These are phyloP conservation scores for Populus ilicifolia DNA, from an alignment of 345 rosid genomes.

Conservation along the genomic window DNA sequence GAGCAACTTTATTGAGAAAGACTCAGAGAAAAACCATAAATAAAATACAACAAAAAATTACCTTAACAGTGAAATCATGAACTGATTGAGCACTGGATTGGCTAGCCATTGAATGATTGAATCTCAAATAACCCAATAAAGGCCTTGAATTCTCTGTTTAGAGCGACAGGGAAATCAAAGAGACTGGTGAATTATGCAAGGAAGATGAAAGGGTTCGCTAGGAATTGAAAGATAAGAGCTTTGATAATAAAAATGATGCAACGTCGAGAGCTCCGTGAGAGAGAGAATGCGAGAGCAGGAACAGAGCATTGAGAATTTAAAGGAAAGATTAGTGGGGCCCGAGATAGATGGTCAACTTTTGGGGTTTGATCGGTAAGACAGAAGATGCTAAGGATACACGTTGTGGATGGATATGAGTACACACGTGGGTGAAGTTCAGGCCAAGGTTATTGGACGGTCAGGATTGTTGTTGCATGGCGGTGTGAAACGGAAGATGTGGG, in stretches of 20 bases:
- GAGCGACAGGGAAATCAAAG: constrained; percentile 23
- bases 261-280: constrained; percentile 8
- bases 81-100: constrained; percentile 48
- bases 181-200: constrained; percentile 14
- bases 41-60: constrained; percentile 10
- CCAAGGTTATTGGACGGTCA: constrained; percentile 7
- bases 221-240: constrained; percentile 13
- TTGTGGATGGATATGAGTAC: no score
- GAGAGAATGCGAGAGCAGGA: constrained; percentile 14
- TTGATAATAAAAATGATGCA: background rate
- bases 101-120: constrained; percentile 58
- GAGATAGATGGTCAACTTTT: background rate
- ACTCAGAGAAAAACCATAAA: background rate
- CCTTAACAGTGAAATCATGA: constrained; percentile 87
- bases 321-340: background rate
- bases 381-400: background rate
- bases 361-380: no score
- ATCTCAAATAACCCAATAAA: constrained; percentile 28
- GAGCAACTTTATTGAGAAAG: background rate
- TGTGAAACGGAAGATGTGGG: background rate
- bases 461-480: background rate
- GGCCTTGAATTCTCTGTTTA: constrained; percentile 20
- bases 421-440: background rate
- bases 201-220: constrained; percentile 21
- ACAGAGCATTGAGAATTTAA: constrained; percentile 21